Evolutionary conservation across 139 green algal genomes (phyloP).

Genomic region (Parachlorella kessleri): DNA sequence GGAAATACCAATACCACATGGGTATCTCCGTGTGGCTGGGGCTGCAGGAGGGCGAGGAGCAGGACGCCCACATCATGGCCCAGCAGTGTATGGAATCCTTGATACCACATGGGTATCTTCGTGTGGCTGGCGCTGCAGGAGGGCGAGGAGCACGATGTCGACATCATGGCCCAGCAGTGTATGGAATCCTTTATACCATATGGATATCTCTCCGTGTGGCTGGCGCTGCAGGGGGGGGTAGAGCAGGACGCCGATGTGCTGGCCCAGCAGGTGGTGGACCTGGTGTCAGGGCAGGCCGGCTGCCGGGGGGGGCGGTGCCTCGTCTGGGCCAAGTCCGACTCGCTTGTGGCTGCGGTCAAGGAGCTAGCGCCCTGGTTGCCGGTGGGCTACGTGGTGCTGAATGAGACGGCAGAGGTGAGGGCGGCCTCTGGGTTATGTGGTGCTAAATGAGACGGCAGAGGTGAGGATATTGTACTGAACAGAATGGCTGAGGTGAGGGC

Average conservation of each 20-base stretch:
- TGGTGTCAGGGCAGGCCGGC: constrained; percentile 37
- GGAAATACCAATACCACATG: neutral
- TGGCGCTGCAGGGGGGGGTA: too few species aligned
- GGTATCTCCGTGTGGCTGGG: too few species aligned
- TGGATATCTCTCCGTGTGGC: too few species aligned
- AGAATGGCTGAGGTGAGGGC: too few species aligned
- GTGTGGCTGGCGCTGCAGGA: neutral
- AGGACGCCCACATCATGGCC: neutral
- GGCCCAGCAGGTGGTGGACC: constrained; percentile 25
- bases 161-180: neutral
- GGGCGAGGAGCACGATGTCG: constrained; percentile 4
- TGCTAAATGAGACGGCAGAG: constrained; percentile 53
- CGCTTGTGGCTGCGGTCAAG: constrained; percentile 35
- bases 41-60: constrained; percentile 5
- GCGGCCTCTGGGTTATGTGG: constrained; percentile 44
- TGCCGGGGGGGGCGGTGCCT: constrained; percentile 48
- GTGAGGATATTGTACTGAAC: too few species aligned
- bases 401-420: constrained; percentile 41
- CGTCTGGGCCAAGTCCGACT: constrained; percentile 62
- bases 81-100: neutral
- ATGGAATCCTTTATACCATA: too few species aligned
- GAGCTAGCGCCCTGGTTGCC: constrained; percentile 25
- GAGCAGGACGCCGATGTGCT: neutral
- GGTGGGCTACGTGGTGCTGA: constrained; percentile 54
- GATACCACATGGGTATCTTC: neutral